These are phyloP conservation scores for Daedaleopsis nitida DNA, from an alignment of 768 basidiomycete species.

Conservation along the genomic window DNA sequence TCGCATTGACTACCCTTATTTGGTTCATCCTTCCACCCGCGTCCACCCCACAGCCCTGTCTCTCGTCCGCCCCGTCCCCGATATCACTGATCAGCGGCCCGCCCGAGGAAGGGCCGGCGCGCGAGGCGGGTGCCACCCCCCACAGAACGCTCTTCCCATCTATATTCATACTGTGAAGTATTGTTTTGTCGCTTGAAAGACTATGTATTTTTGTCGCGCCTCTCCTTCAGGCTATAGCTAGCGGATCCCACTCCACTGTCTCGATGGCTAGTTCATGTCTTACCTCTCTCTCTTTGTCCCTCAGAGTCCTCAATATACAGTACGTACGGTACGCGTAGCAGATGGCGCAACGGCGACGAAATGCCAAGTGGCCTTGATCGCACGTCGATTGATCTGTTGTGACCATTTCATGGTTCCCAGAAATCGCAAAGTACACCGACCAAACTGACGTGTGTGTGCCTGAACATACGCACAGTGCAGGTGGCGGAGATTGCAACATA, in stretches of 20 bases:
- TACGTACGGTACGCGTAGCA: constrained; percentile 14
- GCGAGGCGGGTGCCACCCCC: neutral
- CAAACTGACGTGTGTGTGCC: no score
- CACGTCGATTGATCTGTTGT: no score
- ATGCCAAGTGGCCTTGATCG: constrained; percentile 2
- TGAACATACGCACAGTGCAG: neutral
- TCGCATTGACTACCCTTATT: constrained; percentile 16
- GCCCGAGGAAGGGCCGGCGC: neutral
- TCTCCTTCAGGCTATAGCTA: constrained; percentile 1
- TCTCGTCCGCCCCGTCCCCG: neutral
- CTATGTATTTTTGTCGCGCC: constrained; percentile 11
- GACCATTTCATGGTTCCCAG: no score
- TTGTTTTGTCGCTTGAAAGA: neutral
- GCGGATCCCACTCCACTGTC: constrained; percentile 7
- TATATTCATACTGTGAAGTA: constrained; percentile 17
- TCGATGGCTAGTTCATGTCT: constrained; percentile 12
- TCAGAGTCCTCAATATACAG: neutral
- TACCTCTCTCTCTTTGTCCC: neutral
- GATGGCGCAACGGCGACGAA: constrained; percentile 10
- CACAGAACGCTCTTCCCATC: neutral
- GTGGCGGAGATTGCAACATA: constrained; percentile 3
- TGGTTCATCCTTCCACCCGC: constrained; percentile 7
- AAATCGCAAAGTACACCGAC: neutral
- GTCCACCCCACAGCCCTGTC: neutral
- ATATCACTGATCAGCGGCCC: neutral